Evolutionary conservation across 495 filamentous ascomycete genomes (phyloP).

Genomic region (Saxophila tyrrhenica): DNA sequence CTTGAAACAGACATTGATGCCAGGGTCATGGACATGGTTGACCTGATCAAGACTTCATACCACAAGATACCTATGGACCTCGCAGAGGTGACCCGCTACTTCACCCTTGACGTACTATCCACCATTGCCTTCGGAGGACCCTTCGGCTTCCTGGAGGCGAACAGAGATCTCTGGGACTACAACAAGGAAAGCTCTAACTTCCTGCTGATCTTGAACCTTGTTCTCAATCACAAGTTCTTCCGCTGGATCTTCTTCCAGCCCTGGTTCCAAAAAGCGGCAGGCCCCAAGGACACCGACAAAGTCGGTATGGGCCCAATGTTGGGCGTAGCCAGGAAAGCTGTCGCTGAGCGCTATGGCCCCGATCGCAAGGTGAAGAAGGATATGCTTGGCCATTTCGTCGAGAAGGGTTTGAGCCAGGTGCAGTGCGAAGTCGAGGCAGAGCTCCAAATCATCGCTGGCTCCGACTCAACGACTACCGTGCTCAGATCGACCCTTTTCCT

Average conservation of each 20-base stretch:
- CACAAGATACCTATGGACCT: conserved; percentile 32
- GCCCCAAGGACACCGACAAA: conserved; percentile 26
- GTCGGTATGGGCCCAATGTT: conserved; percentile 30
- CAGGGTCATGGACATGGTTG: conserved; percentile 17
- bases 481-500: conserved; percentile 13
- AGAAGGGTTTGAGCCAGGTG: conserved; percentile 29
- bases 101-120: conserved; percentile 38
- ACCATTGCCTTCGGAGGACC: conserved; percentile 34
- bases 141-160: conserved; percentile 33
- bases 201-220: conserved; percentile 16
- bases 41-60: conserved; percentile 28
- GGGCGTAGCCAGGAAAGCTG: conserved; percentile 5
- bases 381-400: conserved; percentile 37
- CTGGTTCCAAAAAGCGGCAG: conserved; percentile 20
- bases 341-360: conserved; percentile 8
- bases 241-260: conserved; percentile 14
- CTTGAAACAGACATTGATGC: conserved; percentile 23
- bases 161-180: conserved; percentile 41
- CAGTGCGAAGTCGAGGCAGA: conserved; percentile 34
- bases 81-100: conserved; percentile 30
- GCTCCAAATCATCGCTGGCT: conserved; percentile 23
- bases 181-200: conserved; percentile 28
- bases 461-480: conserved; percentile 22
- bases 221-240: conserved; percentile 21
- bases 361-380: conserved; percentile 3